Evolutionary conservation across 2,329 filamentous ascomycete genomes (phyloP), one percentile per base, ranked within the genome.

Genomic region (Phialophora expanda): DNA sequence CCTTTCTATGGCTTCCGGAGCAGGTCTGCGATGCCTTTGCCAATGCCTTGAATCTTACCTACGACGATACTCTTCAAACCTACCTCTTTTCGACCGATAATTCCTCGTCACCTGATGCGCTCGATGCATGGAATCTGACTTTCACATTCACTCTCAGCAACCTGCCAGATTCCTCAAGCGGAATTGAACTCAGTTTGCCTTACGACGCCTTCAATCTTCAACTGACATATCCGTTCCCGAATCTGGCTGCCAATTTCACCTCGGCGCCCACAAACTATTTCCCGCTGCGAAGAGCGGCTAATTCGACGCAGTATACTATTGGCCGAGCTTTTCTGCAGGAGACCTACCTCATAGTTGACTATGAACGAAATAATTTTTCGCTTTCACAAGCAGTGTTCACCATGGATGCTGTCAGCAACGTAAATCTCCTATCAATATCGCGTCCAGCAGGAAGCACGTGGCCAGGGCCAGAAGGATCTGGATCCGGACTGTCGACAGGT

Each of bases 361-460:
- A 77, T 64, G 76, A 78, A 60, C 71, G 76, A 8, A 71, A 73
- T 24, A 75, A 74, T 41, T 79, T 78, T 61, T 76, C 76, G 2
- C 64, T 78, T 20, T 74, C 75, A 34, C 73, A 78, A 56, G 76
- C 76, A 7, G 67, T 69, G 26, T 76, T 76, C 60, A 71, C 71
- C 9, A 53, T 68, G n/a, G 71, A 73, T 53, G 69, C 65, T 48
- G 64, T 65, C 89, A 90, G 70, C 88, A 88, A 26, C 86, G 88
- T 62, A 87, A 68, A 73, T 34, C 66, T 75, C 32, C 57, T 69
- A n/a, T 56, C 63, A 22, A 75, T 75, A 38, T 66, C 69, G 11
- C 64, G 64, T 26, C 72, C 73, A 2, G 53, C 61, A 24, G 65
- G 69, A 54, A 72, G 69, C 61, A 61, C 60, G 20, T 73, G 60